These are phyloP conservation scores for Xerocomellus intermedius DNA, from an alignment of 768 basidiomycete species.

Conservation along the genomic window DNA sequence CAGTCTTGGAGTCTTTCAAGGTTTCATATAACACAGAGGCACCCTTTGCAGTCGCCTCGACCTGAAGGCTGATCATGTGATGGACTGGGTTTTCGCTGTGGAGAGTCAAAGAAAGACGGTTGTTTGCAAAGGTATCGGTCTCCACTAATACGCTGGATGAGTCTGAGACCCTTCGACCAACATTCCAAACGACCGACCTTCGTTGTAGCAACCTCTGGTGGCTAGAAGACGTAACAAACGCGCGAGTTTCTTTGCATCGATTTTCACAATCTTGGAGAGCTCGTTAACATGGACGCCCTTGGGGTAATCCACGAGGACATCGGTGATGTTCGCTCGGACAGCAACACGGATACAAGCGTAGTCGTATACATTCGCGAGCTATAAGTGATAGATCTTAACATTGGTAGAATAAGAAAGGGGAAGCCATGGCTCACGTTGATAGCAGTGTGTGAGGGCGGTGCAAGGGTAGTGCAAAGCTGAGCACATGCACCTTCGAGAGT, in stretches of 20 bases:
- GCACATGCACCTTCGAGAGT: constrained; percentile 38
- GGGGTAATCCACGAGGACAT: constrained; percentile 28
- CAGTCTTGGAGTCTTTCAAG: constrained; percentile 24
- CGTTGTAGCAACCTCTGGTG: constrained; percentile 30
- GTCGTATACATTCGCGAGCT: constrained; percentile 30
- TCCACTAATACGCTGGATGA: constrained; percentile 20
- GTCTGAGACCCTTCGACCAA: neutral
- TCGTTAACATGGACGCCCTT: constrained; percentile 32
- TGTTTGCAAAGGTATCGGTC: constrained; percentile 34
- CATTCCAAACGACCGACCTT: constrained; percentile 24
- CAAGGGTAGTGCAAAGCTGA: constrained; percentile 35
- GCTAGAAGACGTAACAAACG: constrained; percentile 32
- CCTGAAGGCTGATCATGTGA: constrained; percentile 20
- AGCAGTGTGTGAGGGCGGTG: constrained; percentile 33
- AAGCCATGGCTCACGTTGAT: constrained; percentile 27
- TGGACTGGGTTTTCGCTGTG: constrained; percentile 22
- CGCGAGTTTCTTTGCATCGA: constrained; percentile 29
- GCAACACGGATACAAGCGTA: constrained; percentile 30
- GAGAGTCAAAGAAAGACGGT: constrained; percentile 33
- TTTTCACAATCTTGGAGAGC: constrained; percentile 19
- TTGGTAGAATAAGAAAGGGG: neutral
- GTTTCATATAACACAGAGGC: constrained; percentile 25
- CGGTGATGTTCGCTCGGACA: constrained; percentile 27
- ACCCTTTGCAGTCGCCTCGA: constrained; percentile 18
- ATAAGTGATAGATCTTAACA: neutral